Evolutionary conservation across 2,329 filamentous ascomycete species (phyloP), one percentile per base, ranked within the genome.

Genomic region (Beauveria medogensis): DNA sequence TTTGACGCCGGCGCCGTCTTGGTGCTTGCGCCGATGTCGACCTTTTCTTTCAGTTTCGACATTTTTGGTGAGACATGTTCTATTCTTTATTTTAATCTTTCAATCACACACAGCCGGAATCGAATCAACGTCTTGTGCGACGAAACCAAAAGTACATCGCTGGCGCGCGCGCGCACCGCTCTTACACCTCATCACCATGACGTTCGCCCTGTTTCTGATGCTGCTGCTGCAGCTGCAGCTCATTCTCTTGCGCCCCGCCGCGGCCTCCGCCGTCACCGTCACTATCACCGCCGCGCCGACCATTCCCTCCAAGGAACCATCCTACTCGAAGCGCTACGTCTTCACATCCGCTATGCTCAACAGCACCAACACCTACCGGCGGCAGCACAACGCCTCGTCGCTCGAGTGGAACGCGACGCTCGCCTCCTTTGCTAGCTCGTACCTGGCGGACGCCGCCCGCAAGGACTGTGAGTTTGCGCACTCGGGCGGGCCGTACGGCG

Each of bases 361-460:
- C 69, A 80, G 79, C 66, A 89, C 85, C 43, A 91, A 92, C 71
- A 72, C 77, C 53, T 90, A 87, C 74, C 84, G 89, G 24, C 64
- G 65, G 7, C 72, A 84, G 63, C 86, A 91, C 74, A 83, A 85
- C 65, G 87, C 86, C 37, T 73, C 74, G 0, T 69, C 73, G 1
- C 68, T 91, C 3, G 63, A 66, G 3, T 92, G 88, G 88, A 91
- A 92, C 74, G 67, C 73, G 6, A 87, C 85, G 0, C 78, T 89
- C 7, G 82, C 82, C 1, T 67, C 71, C 3, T 86, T 79, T 63
- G 86, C 87, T 0, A 63, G 66, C 4, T 67, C 74, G 1, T 90
- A 82, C 67, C 74, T 83, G 18, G 66, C 67, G 18, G 66, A 67
- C 53, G n/a, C 6, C n/a, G 24, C 26, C 10, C 48, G 14, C n/a